These are phyloP conservation scores for Nyctanthes arbortristis DNA, from an alignment of 257 asterid species.

Conservation along the genomic window DNA sequence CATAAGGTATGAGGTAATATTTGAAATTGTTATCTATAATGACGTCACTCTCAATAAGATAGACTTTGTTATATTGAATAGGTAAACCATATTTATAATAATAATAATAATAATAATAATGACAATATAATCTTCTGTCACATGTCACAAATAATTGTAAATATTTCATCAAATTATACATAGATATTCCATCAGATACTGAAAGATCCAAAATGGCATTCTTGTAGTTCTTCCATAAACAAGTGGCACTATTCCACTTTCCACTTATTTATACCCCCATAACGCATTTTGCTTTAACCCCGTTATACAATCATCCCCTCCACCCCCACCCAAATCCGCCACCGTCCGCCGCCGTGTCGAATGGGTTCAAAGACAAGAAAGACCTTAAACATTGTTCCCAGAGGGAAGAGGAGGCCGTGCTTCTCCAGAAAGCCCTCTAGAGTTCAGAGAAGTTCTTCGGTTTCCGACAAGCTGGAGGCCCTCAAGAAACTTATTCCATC, in stretches of 20 bases:
- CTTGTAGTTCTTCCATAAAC: constrained; percentile 24
- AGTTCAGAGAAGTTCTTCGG: constrained; percentile 11
- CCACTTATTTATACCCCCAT: constrained; percentile 49
- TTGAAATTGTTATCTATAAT: neutral
- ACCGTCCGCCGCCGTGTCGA: neutral
- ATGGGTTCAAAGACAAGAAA: constrained; percentile 60
- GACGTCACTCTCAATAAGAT: neutral
- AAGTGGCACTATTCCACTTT: constrained; percentile 28
- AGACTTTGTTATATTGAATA: too few species aligned
- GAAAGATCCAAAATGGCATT: constrained; percentile 31
- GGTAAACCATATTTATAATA: constrained; percentile 7
- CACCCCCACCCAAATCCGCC: neutral
- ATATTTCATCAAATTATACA: neutral
- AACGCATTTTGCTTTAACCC: constrained; percentile 38
- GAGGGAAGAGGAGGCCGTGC: constrained; percentile 39
- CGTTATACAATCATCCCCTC: constrained; percentile 21
- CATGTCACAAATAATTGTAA: constrained; percentile 1
- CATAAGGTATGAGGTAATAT: neutral
- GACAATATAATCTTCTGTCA: constrained; percentile 21
- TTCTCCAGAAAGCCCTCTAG: constrained; percentile 22
- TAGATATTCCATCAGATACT: constrained; percentile 5
- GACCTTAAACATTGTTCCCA: constrained; percentile 19
- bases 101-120: too few species aligned
- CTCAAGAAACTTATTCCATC: constrained; percentile 64
- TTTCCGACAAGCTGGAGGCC: constrained; percentile 73